Evolutionary conservation across 2,329 filamentous ascomycete species (phyloP), one percentile per base, ranked within the genome.

Genomic region (Pyrenophora teres): DNA sequence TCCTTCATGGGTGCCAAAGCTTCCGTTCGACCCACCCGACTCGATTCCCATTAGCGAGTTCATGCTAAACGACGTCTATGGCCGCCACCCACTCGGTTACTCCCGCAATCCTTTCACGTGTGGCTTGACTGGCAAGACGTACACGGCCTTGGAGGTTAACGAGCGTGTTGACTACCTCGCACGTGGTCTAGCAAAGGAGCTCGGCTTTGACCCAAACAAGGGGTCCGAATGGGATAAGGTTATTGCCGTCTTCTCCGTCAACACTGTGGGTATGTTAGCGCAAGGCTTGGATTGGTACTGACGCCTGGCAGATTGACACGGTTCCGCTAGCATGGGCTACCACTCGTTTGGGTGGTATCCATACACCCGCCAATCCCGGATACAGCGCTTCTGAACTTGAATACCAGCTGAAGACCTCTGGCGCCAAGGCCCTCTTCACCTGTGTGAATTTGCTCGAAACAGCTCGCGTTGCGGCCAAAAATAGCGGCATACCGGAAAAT

Each of bases 151-250:
- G 25, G 83, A 93, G 61, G 81, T 90, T 38, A 82, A 81, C 43
- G 79, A 86, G 50, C 81, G 88, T 18, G 82, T 88, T 8, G 86
- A 90, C 23, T 79, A 77, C 46, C 79, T 94, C 18, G 82, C 90
- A 13, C 82, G 87, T 51, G 87, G 83, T 18, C 76, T 95, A 30
- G 81, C 83, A 35, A 86, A 88, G 68, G 84, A 89, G 57, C 81
- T 94, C 52, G 86, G 83, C 37, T 92, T 89, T 81, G 72, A 81
- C 39, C 84, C 87, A 6, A 87, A 89, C 60, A 72, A 84, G 50
- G 89, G 87, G 10, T 83, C 84, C 0, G 88, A 92, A 69, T 94
- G 87, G 87, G 89, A 94, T 65, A 91, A 92, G 71, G 88, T 92
- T 19, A 78, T 90, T 40, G 87, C 80, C 4, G 77, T 92, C 23